Base-by-base conservation (phyloP, 1,284 basidiomycete species). In the Amylostereum areolatum region DNA sequence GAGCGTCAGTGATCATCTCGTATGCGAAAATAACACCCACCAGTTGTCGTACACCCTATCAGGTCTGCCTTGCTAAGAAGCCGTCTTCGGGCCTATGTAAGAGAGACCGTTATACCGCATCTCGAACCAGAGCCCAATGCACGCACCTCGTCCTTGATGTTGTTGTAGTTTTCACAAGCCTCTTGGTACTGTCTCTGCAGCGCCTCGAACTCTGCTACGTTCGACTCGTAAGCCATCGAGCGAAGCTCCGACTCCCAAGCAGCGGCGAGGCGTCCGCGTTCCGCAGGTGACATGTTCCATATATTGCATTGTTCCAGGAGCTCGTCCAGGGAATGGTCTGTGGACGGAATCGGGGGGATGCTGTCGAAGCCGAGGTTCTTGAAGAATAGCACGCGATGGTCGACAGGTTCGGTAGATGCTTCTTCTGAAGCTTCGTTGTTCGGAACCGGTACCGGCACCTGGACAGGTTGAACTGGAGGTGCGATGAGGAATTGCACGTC, bases 31-130 rank as follows among this genome's bases (percentile, higher is more conserved):
- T 33, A 27, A 37, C 28, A 46, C 12, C 11, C 39, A 25, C 44
- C 27, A 44, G 12, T 28, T 30, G 85, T 88, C 0, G 85, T 89
- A 52, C 83, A 85, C 8, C 81, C 86, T 45, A 89, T 75, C 18
- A 89, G 73, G 55, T 85, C 74, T 0, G 75, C 68, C n/a, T 72
- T 65, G 7, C 61, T 56, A 2, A 85, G 67, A 1, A 83, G 64
- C n/a, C 71, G 65, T 10, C 75, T 69, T 9, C 75, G n/a, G n/a
- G n/a, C n/a, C n/a, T n/a, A n/a, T n/a, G n/a, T n/a, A n/a, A n/a
- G n/a, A n/a, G n/a, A n/a, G n/a, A n/a, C n/a, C n/a, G n/a, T n/a
- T n/a, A n/a, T n/a, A n/a, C n/a, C n/a, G n/a, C n/a, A n/a, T n/a
- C n/a, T n/a, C n/a, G n/a, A n/a, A n/a, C n/a, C n/a, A n/a, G n/a